Conservation (phyloP, 108 stramenopile genomes). For the Craspedostauros australis region DNA sequence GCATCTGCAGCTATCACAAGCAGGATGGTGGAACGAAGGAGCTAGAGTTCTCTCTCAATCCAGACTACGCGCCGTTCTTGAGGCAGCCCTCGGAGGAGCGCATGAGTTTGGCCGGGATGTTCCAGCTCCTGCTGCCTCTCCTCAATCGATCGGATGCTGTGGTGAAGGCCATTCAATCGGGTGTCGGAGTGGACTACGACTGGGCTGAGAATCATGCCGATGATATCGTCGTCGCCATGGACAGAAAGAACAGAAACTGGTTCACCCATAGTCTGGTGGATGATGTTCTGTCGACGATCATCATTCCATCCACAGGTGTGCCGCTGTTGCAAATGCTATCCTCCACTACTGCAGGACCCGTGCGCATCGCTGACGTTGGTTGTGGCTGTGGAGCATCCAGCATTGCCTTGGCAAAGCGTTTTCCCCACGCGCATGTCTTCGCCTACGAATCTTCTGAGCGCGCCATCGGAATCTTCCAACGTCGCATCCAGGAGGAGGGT, state of each 20-base stretch:
- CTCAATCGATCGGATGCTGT: not conserved
- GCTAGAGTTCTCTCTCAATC: constrained; percentile 2
- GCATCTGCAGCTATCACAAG: constrained; percentile 3
- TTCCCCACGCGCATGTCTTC: constrained; percentile 4
- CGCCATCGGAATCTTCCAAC: not conserved
- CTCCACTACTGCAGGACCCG: not conserved
- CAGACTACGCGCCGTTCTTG: not conserved
- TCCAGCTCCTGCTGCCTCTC: constrained; percentile 1
- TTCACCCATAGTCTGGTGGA: constrained; percentile 5
- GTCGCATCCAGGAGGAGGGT: not conserved
- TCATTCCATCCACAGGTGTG: not conserved
- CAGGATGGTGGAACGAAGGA: too few relatives aligned
- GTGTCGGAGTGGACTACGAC: constrained; percentile 12
- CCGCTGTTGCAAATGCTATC: constrained; percentile 7
- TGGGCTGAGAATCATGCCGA: not conserved
- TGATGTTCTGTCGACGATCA: constrained; percentile 4
- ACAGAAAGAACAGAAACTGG: constrained; percentile 16
- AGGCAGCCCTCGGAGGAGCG: not conserved
- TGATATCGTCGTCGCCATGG: constrained; percentile 5
- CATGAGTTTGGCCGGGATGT: constrained; percentile 7
- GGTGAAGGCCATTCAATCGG: not conserved
- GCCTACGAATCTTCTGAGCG: constrained; percentile 8
- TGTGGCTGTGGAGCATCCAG: constrained; percentile 16
- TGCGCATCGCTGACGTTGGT: constrained; percentile 12
- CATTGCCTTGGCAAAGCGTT: constrained; percentile 5